phyloP scores from a whole-genome alignment of 305 asterid genomes.

The Fraxinus floribunda region DNA sequence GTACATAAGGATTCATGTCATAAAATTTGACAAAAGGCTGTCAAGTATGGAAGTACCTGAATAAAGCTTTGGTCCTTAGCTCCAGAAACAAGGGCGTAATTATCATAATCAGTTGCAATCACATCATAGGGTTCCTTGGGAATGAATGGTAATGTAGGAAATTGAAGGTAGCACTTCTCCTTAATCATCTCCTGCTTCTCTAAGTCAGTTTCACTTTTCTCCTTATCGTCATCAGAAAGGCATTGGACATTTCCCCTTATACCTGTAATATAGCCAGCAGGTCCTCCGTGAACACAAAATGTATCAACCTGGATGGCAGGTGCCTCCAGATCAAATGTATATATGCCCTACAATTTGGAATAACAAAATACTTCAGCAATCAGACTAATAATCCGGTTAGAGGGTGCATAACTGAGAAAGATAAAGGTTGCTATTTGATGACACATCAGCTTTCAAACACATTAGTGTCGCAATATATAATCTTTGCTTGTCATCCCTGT shows the following conservation, averaged over 20 bases:
- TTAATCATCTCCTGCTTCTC: slow-evolving; percentile 66
- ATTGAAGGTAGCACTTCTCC: slow-evolving; percentile 82
- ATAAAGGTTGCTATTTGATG: neutral
- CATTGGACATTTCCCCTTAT: slow-evolving; percentile 93
- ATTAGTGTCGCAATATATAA: neutral
- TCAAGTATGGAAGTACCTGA: slow-evolving; percentile 53
- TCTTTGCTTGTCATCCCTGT: neutral
- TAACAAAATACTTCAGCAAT: slow-evolving; percentile 12
- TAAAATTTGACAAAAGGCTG: neutral
- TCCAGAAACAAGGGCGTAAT: slow-evolving; percentile 88
- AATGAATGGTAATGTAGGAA: slow-evolving; percentile 88
- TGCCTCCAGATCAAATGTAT: slow-evolving; percentile 52
- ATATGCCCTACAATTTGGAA: slow-evolving; percentile 59
- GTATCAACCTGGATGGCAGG: slow-evolving; percentile 93
- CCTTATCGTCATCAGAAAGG: slow-evolving; percentile 68
- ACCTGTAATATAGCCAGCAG: slow-evolving; percentile 86
- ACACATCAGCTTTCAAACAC: neutral
- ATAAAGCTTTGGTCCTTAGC: slow-evolving; percentile 80
- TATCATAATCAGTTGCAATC: slow-evolving; percentile 84
- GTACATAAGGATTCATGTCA: neutral
- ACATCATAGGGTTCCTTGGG: slow-evolving; percentile 93
- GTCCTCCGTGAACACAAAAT: slow-evolving; percentile 88
- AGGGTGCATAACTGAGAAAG: neutral
- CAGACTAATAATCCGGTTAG: neutral
- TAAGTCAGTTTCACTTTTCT: slow-evolving; percentile 46